phyloP scores from a whole-genome alignment of 2,329 filamentous ascomycete genomes.

The Apiospora phragmitis region DNA sequence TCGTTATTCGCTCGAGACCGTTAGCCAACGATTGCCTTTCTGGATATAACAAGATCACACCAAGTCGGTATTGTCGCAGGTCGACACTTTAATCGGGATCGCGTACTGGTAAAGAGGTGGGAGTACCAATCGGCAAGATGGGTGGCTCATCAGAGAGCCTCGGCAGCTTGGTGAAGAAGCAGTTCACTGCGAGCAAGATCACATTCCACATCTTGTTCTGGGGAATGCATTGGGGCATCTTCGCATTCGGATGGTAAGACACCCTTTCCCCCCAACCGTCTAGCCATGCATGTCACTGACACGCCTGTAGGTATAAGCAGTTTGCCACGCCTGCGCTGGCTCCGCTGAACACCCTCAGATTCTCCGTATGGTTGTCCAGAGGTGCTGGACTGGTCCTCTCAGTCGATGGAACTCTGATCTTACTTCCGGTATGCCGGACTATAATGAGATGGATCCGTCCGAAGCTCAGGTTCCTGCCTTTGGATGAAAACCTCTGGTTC shows the following conservation, averaged over 20 bases:
- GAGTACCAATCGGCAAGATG: slow-evolving; percentile 43
- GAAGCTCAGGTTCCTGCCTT: slow-evolving; percentile 81
- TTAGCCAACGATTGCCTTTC: not conserved
- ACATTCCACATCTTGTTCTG: slow-evolving; percentile 82
- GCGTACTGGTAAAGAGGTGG: slow-evolving; percentile 30
- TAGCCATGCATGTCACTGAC: not conserved
- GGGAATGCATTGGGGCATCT: slow-evolving; percentile 75
- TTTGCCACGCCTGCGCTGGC: slow-evolving; percentile 65
- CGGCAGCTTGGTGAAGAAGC: slow-evolving; percentile 52
- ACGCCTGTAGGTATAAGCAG: slow-evolving; percentile 72
- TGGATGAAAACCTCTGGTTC: slow-evolving; percentile 98
- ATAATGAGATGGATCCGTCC: slow-evolving; percentile 82
- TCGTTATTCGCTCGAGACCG: slow-evolving; percentile 5
- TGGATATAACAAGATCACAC: slow-evolving; percentile 13
- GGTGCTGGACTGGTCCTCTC: slow-evolving; percentile 85
- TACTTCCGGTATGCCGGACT: slow-evolving; percentile 93
- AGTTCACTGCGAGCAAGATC: slow-evolving; percentile 71
- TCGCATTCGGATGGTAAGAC: slow-evolving; percentile 80
- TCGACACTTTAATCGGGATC: slow-evolving; percentile 44
- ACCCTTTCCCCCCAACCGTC: not conserved
- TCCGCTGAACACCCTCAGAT: slow-evolving; percentile 77
- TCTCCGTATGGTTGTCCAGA: slow-evolving; percentile 94
- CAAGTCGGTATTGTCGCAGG: slow-evolving; percentile 50
- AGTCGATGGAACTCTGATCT: slow-evolving; percentile 82
- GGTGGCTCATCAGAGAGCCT: slow-evolving; percentile 21